Evolutionary conservation across 2,329 filamentous ascomycete genomes (phyloP).

Genomic region (Cercospora nicotianae): DNA sequence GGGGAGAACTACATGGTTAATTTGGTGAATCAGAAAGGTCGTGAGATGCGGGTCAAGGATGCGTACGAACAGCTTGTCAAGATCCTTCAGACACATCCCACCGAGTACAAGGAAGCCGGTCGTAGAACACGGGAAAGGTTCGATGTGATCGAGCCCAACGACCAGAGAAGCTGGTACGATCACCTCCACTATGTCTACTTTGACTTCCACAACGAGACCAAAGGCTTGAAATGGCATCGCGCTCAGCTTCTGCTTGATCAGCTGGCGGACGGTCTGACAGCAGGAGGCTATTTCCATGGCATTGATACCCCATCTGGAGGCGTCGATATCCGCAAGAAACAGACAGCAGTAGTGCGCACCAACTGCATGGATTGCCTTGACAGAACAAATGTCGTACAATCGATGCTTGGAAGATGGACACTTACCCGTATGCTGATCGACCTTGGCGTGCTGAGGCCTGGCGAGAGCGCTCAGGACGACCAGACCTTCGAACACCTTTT

Average conservation of each 20-base stretch:
- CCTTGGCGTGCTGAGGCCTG: conserved; percentile 72
- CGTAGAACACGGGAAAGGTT: conserved; percentile 71
- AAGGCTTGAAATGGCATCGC: conserved; percentile 89
- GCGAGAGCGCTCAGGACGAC: conserved; percentile 78
- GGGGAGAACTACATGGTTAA: conserved; percentile 98
- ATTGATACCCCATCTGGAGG: conserved; percentile 79
- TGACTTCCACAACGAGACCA: conserved; percentile 97
- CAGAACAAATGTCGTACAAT: conserved; percentile 96
- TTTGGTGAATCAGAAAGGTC: conserved; percentile 91
- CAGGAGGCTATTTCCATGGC: conserved; percentile 89
- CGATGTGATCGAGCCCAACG: conserved; percentile 67
- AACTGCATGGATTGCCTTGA: conserved; percentile 99
- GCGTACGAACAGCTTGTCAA: conserved; percentile 91
- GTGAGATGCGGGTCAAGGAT: conserved; percentile 84
- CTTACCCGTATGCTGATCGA: conserved; percentile 87
- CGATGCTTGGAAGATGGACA: conserved; percentile 88
- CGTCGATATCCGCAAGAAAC: conserved; percentile 75
- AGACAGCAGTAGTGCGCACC: conserved; percentile 89
- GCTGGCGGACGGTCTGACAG: conserved; percentile 70
- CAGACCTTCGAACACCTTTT: conserved; percentile 83
- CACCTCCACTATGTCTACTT: conserved; percentile 96
- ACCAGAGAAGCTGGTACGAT: conserved; percentile 67
- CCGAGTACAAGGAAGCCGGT: conserved; percentile 66
- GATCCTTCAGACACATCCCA: conserved; percentile 67
- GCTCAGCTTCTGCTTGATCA: conserved; percentile 83